These are phyloP conservation scores for Nemania abortiva DNA, from an alignment of 2,329 filamentous ascomycete genomes.

Conservation along the genomic window DNA sequence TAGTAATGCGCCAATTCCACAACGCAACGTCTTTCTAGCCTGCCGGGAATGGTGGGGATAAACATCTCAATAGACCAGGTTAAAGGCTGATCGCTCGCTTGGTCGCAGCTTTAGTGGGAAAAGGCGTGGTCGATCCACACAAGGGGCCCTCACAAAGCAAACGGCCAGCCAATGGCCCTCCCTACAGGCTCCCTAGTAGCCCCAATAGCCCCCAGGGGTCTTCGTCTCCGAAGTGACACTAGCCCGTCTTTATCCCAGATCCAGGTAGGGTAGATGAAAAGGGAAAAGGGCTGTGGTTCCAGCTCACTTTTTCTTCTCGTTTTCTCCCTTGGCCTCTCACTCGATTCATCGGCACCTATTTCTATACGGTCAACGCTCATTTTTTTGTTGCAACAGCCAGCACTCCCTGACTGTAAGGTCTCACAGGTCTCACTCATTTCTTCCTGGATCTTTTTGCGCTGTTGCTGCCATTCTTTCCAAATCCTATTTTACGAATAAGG, in stretches of 20 bases:
- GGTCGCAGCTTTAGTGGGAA: constrained; percentile 14
- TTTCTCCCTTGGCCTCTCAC: constrained; percentile 12
- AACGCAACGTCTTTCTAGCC: neutral
- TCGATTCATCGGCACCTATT: constrained; percentile 5
- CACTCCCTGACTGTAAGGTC: constrained; percentile 24
- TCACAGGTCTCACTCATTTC: constrained; percentile 39
- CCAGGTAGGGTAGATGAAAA: constrained; percentile 9
- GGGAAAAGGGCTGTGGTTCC: constrained; percentile 24
- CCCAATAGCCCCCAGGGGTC: constrained; percentile 9
- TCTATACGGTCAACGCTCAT: constrained; percentile 17
- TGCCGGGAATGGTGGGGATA: constrained; percentile 13
- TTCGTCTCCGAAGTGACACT: constrained; percentile 17
- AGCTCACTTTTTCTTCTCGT: constrained; percentile 20
- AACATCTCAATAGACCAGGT: constrained; percentile 9
- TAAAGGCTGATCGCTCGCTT: constrained; percentile 1
- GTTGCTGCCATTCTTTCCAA: constrained; percentile 40
- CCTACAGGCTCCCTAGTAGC: neutral
- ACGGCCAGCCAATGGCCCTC: constrained; percentile 23
- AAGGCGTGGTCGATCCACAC: constrained; percentile 45
- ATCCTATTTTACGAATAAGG: neutral
- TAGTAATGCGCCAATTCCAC: neutral
- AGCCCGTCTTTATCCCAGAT: constrained; percentile 12
- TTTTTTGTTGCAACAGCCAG: constrained; percentile 30
- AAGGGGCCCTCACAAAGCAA: constrained; percentile 22
- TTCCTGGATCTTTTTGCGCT: constrained; percentile 34